Evolutionary conservation across 768 basidiomycete genomes (phyloP), one percentile per base, ranked within the genome.

Genomic region (Pleurotus tuoliensis): DNA sequence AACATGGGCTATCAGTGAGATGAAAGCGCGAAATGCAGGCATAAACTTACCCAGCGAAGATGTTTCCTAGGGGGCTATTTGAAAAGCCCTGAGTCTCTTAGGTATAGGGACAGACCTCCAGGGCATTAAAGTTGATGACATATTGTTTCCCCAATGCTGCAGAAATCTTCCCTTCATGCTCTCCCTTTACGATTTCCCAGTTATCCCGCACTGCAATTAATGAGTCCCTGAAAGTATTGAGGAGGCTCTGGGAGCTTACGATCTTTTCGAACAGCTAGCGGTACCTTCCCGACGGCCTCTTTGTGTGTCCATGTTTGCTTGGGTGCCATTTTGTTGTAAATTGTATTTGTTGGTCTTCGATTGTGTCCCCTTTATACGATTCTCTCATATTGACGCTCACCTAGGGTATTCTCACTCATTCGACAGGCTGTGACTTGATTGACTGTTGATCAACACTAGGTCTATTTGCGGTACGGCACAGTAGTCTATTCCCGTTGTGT

Each of bases 191-290:
- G 25, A 65, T 60, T 24, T 76, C 73, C 48, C 65, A 77, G 27
- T 73, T 69, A 57, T 77, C 74, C 37, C 73, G 70, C 47, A 75
- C 75, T 77, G 45, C 5, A 39, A 55, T 20, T 8, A 6, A 55
- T 27, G 18, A 41, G 30, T 7, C 24, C 37, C 25, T 16, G 27
- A 34, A 18, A n/a, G 20, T 16, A 30, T 16, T 27, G 13, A 41
- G 4, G 20, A 24, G 24, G 24, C 24, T 24, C 12, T 37, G 16
- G 12, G 13, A 45, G 66, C 73, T 41, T 44, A 73, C 73, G 59
- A 34, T 72, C 67, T 67, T 72, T 75, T 58, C 73, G 69, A 41
- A 68, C 64, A n/a, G 71, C 68, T 30, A 75, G 58, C 38, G 71
- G 67, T 15, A 75, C 68, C 49, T 73, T 75, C 55, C 69, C 71